Conservation (phyloP, 305 asterid genomes). For the Nicotiana rustica region DNA sequence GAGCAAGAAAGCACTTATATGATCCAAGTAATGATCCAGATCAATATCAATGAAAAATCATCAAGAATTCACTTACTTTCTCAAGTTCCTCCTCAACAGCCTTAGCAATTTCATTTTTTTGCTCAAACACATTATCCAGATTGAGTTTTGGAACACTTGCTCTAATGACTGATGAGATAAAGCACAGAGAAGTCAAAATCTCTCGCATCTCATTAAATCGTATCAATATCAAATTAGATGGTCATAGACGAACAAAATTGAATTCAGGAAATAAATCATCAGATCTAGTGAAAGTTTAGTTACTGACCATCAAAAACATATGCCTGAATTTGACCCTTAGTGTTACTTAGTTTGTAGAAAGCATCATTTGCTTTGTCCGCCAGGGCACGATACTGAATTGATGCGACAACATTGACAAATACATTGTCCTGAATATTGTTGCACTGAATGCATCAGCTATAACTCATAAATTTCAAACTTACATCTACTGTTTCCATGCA, state of each 20-base stretch:
- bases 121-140: constrained; percentile 84
- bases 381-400: constrained; percentile 86
- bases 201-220: background rate
- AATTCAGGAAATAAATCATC: background rate
- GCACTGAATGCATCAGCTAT: constrained; percentile 23
- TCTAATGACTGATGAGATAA: constrained; percentile 63
- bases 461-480: background rate
- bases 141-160: constrained; percentile 82
- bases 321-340: constrained; percentile 86
- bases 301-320: constrained; percentile 82
- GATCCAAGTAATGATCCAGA: background rate
- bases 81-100: constrained; percentile 92
- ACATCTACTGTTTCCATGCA: background rate
- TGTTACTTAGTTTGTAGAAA: constrained; percentile 86
- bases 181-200: constrained; percentile 33
- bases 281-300: background rate
- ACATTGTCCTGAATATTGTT: constrained; percentile 70
- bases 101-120: constrained; percentile 86
- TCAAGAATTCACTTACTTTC: constrained; percentile 55
- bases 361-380: constrained; percentile 83
- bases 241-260: background rate
- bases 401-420: constrained; percentile 87
- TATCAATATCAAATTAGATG: background rate
- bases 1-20: background rate
- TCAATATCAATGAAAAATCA: background rate